phyloP scores from a whole-genome alignment of 108 stramenopile genomes.

The Skeletonema grethae region DNA sequence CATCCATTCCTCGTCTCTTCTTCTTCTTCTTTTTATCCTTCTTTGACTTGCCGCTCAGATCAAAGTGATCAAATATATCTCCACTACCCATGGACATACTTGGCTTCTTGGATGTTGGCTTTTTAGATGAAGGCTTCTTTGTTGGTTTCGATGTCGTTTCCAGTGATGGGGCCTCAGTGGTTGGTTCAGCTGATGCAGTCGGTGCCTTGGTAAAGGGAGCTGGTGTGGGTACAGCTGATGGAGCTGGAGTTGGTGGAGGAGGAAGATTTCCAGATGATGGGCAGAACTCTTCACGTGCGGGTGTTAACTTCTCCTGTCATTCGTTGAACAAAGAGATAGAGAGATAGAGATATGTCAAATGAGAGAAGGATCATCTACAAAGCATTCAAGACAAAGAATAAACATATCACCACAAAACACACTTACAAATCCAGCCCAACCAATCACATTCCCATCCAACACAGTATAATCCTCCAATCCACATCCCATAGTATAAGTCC shows the following conservation, averaged over 20 bases:
- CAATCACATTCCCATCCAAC: constrained; percentile 38
- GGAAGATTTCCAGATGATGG: constrained; percentile 13
- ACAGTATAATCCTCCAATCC: constrained; percentile 21
- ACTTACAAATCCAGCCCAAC: constrained; percentile 46
- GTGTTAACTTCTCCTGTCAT: constrained; percentile 21
- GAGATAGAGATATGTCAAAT: background rate
- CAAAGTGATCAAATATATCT: constrained; percentile 9
- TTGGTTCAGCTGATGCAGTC: background rate
- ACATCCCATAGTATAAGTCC: constrained; percentile 50
- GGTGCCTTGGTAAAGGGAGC: background rate
- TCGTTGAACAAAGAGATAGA: background rate
- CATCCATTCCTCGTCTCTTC: background rate
- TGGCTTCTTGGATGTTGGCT: background rate
- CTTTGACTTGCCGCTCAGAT: background rate
- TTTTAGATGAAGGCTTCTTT: background rate
- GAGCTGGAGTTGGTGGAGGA: background rate
- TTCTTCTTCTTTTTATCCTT: constrained; percentile 5
- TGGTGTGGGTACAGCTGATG: background rate
- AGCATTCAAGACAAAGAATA: background rate
- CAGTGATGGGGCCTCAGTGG: background rate
- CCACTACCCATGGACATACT: constrained; percentile 9
- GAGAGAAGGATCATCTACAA: background rate
- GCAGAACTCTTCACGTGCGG: constrained; percentile 44
- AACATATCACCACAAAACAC: background rate
- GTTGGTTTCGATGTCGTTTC: background rate